Evolutionary conservation across 306 rosid species (phyloP), one percentile per base, ranked within the genome.

Genomic region (Medicago lupulina): DNA sequence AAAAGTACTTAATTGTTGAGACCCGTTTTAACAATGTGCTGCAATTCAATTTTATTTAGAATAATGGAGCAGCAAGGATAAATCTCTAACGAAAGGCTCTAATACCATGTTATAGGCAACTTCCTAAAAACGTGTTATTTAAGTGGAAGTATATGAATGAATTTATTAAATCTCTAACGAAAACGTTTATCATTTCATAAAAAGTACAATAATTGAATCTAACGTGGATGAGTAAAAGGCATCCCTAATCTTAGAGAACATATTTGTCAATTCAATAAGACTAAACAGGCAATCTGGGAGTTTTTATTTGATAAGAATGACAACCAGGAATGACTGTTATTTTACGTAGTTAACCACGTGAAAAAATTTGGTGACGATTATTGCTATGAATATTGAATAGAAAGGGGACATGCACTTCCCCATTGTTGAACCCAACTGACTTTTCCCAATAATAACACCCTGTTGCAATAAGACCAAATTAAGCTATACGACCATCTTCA

Each of bases 161-260:
- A 46, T 71, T 54, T 13, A 28, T 28, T 28, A 28, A 28, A 28
- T 28, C 4, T 28, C 40, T 55, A 55, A 21, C 63, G 15, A 21
- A 72, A 36, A 5, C 67, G 2, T 9, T 7, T 70, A 59, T 47
- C 64, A 78, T 59, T 59, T 62, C 76, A 69, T 31, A 46, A 60
- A 44, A 70, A 59, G 14, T 43, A 43, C 43, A 59, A 12, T 34
- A 46, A 61, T 51, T 28, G 31, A 28, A 28, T 28, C 31, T 28
- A 28, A 28, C 31, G 31, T 28, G 31, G 31, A 28, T 28, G 31
- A 28, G 31, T 28, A 28, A 28, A 28, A 28, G 4, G 31, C 31
- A 28, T 28, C 31, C 4, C 31, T 28, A 28, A 28, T 28, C 31
- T 4, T 28, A 28, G 31, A 28, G 31, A 3, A 28, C 31, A 28